A percentile compares a stretch with the other conserved stretches of the same genome.
phyloP scores from a whole-genome alignment of 192 early-diverging fungal species.

The Coemansia sp. region DNA sequence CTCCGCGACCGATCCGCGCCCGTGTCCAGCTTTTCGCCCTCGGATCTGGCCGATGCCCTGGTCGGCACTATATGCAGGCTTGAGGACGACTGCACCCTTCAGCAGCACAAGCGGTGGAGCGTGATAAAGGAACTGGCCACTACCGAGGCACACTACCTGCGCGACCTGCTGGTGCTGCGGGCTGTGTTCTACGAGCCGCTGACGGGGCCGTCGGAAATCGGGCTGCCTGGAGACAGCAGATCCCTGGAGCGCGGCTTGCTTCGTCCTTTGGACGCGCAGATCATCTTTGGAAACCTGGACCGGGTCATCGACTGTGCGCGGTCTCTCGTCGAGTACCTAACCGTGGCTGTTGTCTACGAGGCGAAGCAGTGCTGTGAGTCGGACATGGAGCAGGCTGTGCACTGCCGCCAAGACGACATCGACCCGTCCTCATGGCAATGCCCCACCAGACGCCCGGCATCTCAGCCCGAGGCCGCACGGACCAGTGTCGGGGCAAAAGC shows the following conservation, averaged over 20 bases:
- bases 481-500: conserved; percentile 1
- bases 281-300: conserved; percentile 74
- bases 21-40: conserved; percentile 16
- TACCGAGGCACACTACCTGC: conserved; percentile 67
- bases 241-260: conserved; percentile 38
- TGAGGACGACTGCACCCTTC: conserved; percentile 37
- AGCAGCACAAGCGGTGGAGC: conserved; percentile 57
- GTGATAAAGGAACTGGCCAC: conserved; percentile 71
- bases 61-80: conserved; percentile 40
- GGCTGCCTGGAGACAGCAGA: too few relatives aligned
- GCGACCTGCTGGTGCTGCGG: conserved; percentile 69
- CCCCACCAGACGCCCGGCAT: conserved; percentile 17
- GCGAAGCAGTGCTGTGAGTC: conserved; percentile 25
- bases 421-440: too few relatives aligned
- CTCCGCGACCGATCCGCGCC: neutral
- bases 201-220: conserved; percentile 24
- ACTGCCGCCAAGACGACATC: neutral
- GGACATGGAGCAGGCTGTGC: neutral
- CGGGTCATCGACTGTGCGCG: conserved; percentile 63
- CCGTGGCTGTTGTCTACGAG: conserved; percentile 51
- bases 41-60: conserved; percentile 38
- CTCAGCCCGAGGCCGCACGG: conserved; percentile 12
- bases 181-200: conserved; percentile 63
- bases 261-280: conserved; percentile 57
- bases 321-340: conserved; percentile 60